Evolutionary conservation across 495 filamentous ascomycete species (phyloP).

Genomic region (Hypoxylon rickii): DNA sequence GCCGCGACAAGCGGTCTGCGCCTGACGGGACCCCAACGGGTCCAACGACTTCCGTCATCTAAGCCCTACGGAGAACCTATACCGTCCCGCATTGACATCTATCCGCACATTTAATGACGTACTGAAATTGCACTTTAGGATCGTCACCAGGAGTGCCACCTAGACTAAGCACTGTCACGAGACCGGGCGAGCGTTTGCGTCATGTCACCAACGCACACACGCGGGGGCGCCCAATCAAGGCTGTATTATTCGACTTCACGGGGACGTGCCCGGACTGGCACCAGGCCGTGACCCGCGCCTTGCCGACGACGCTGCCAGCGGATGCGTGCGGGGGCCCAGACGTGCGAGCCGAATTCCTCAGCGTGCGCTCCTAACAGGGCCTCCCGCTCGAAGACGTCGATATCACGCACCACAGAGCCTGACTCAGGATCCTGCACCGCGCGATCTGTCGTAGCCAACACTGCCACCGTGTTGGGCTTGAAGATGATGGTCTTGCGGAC

Average conservation of each 20-base stretch:
- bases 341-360: no score
- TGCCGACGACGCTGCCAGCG: constrained; percentile 34
- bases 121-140: neutral
- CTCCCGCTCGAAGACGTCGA: constrained; percentile 55
- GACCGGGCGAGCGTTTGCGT: constrained; percentile 1
- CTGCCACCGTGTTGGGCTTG: constrained; percentile 29
- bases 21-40: constrained; percentile 13
- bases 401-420: constrained; percentile 45
- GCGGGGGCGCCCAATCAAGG: constrained; percentile 36
- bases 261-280: constrained; percentile 54
- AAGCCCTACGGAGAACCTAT: neutral
- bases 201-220: constrained; percentile 20
- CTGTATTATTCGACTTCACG: constrained; percentile 55
- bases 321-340: constrained; percentile 39
- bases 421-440: constrained; percentile 38
- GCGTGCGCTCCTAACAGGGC: constrained; percentile 41
- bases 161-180: constrained; percentile 3
- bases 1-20: constrained; percentile 25
- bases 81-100: neutral
- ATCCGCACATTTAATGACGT: constrained; percentile 2
- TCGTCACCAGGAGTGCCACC: neutral
- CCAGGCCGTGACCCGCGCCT: constrained; percentile 33
- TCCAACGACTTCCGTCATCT: neutral
- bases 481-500: constrained; percentile 14
- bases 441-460: constrained; percentile 32